Base-by-base conservation (phyloP, 805 yeast species). In the Candida xiaguanensis region DNA sequence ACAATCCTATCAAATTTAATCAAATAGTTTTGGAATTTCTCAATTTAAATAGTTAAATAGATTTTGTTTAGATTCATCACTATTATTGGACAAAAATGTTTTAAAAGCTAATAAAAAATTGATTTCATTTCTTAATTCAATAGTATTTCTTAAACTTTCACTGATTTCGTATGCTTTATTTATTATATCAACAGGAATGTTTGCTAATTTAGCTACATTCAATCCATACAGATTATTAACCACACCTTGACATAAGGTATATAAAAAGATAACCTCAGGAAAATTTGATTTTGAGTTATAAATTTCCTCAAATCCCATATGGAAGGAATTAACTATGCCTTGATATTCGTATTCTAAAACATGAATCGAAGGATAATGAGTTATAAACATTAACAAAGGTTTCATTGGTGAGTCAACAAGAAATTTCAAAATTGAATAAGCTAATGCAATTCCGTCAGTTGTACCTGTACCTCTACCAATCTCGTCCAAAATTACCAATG, bases 191-290 rank as follows among this genome's bases (percentile, higher is more conserved):
- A 50, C 52, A 1, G 81, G 77, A 1, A 89, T 59, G 0, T 77
- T 77, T 0, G 96, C 93, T 41, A 88, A 52, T 43, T 77, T 73
- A 0, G 96, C 96, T 27, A 87, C 95, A 53, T 89, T 86, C 25
- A 90, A 65, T 1, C 96, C 97, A 57, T 82, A 88, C 40, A 90
- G 85, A 39, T 80, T 74, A 30, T 75, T 58, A 15, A 65, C 61
- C 8, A 64, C 69, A 1, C 74, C 74, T 13, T 42, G 36, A 5
- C 53, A 65, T 25, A 69, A 46, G 30, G 55, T 63, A 46, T 67
- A 69, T 29, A 68, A 50, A 39, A 69, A 69, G 9, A 66, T 46
- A 7, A 69, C 60, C 31, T 66, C 68, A 1, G 70, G 68, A 47
- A 59, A 63, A 25, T 57, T 54, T 12, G 44, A 48, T 9, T 49